phyloP scores from a whole-genome alignment of 2,329 filamentous ascomycete species.

The Mycosphaerelloides madeirae region DNA sequence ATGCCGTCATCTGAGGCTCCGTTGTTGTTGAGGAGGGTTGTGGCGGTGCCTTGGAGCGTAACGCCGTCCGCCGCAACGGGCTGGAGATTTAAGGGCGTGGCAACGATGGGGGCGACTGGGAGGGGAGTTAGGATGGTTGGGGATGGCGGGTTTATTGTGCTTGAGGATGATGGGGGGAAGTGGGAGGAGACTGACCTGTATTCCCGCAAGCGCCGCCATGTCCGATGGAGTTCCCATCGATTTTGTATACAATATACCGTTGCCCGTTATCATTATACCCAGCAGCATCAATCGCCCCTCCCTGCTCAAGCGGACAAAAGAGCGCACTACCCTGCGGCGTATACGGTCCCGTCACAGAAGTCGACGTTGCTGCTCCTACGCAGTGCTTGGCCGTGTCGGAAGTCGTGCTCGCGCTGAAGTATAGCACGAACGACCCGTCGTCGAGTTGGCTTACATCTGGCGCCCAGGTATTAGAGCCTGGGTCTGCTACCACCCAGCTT shows the following conservation, averaged over 20 bases:
- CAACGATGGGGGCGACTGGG: slow-evolving; percentile 26
- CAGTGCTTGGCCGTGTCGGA: slow-evolving; percentile 28
- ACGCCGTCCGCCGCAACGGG: slow-evolving; percentile 29
- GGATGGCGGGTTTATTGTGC: no score
- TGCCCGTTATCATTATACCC: slow-evolving; percentile 30
- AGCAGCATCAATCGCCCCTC: slow-evolving; percentile 34
- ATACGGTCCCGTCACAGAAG: slow-evolving; percentile 27
- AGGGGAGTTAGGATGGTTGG: neutral
- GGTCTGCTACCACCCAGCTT: slow-evolving; percentile 46
- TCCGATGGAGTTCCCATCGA: slow-evolving; percentile 34
- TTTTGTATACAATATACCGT: slow-evolving; percentile 33
- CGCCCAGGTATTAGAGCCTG: slow-evolving; percentile 51
- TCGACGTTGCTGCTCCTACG: slow-evolving; percentile 31
- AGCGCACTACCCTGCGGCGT: slow-evolving; percentile 24
- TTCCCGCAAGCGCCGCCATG: slow-evolving; percentile 30
- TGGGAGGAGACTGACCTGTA: slow-evolving; percentile 14
- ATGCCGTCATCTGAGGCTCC: slow-evolving; percentile 30
- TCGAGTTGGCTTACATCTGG: slow-evolving; percentile 53
- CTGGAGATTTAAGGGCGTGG: slow-evolving; percentile 32
- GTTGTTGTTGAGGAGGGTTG: slow-evolving; percentile 27
- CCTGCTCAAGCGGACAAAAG: slow-evolving; percentile 26
- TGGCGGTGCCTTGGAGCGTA: slow-evolving; percentile 26
- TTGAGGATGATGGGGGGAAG: neutral
- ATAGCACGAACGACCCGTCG: slow-evolving; percentile 33
- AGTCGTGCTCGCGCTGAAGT: slow-evolving; percentile 31